Evolutionary conservation across 2,329 filamentous ascomycete genomes (phyloP).

Genomic region (Aspergillus pseudoviridinutans): DNA sequence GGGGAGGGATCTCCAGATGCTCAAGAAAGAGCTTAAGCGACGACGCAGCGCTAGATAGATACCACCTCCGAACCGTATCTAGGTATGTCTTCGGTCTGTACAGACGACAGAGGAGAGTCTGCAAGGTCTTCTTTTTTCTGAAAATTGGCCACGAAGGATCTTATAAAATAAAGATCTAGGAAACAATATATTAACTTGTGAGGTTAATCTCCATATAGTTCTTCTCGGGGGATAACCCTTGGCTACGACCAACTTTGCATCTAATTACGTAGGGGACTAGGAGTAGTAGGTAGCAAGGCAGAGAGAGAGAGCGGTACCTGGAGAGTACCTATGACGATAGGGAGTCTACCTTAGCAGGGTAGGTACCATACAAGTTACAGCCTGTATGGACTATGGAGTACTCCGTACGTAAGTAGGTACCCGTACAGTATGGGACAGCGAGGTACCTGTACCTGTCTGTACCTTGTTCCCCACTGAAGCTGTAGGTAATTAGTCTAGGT

Average conservation of each 20-base stretch:
- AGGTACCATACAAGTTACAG: conserved; percentile 3
- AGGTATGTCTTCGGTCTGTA: neutral
- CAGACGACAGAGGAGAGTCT: neutral
- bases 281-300: neutral
- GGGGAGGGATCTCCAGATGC: conserved; percentile 38
- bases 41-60: conserved; percentile 1
- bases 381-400: neutral
- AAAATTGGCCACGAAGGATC: neutral
- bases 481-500: neutral
- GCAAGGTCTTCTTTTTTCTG: neutral
- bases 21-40: conserved; percentile 23
- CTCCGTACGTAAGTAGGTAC: conserved; percentile 4
- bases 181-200: neutral
- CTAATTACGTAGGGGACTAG: neutral
- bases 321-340: neutral
- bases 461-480: neutral
- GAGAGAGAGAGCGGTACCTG: neutral
- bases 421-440: conserved; percentile 1
- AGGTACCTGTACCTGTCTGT: neutral
- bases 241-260: neutral
- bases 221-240: neutral
- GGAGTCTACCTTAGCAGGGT: neutral
- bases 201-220: neutral
- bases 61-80: neutral
- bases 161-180: neutral